These are phyloP conservation scores for Penicillium italicum DNA, from an alignment of 2,329 filamentous ascomycete species.

Conservation along the genomic window DNA sequence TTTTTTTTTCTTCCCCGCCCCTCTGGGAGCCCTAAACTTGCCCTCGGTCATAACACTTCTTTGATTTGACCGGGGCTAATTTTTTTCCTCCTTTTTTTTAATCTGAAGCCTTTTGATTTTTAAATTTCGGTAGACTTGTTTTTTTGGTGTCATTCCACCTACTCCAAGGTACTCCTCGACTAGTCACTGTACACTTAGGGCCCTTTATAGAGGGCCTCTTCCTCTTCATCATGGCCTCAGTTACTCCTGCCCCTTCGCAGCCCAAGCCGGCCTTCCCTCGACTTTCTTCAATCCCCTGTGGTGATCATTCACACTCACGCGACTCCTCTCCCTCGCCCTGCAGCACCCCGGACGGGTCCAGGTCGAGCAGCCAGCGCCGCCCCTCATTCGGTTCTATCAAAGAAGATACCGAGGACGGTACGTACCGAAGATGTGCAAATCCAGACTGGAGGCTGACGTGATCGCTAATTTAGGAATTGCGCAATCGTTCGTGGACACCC, in stretches of 20 bases:
- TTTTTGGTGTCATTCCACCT: slow-evolving; percentile 13
- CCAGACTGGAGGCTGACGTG: slow-evolving; percentile 6
- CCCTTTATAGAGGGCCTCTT: slow-evolving; percentile 27
- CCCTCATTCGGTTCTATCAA: slow-evolving; percentile 45
- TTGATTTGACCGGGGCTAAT: slow-evolving; percentile 18
- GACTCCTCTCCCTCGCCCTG: slow-evolving; percentile 34
- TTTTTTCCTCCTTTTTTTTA: slow-evolving; percentile 19
- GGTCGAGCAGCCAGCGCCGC: slow-evolving; percentile 40
- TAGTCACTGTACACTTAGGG: slow-evolving; percentile 11
- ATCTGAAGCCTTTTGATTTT: slow-evolving; percentile 29
- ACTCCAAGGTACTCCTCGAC: slow-evolving; percentile 9
- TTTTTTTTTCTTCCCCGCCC: slow-evolving; percentile 21
- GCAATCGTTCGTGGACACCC: slow-evolving; percentile 44
- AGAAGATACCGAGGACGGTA: slow-evolving; percentile 41
- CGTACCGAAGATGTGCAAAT: slow-evolving; percentile 12
- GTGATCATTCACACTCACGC: slow-evolving; percentile 28
- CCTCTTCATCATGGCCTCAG: slow-evolving; percentile 30
- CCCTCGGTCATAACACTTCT: slow-evolving; percentile 11
- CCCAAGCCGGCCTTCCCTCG: slow-evolving; percentile 26
- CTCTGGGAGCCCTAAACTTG: slow-evolving; percentile 20
- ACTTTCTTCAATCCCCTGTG: slow-evolving; percentile 20
- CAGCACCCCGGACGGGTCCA: slow-evolving; percentile 36
- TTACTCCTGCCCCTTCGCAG: slow-evolving; percentile 19
- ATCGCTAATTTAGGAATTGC: slow-evolving; percentile 35
- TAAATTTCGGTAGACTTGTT: slow-evolving; percentile 13